phyloP scores from a whole-genome alignment of 1,139 yeast species.

The Suhomyces bolitotheri region DNA sequence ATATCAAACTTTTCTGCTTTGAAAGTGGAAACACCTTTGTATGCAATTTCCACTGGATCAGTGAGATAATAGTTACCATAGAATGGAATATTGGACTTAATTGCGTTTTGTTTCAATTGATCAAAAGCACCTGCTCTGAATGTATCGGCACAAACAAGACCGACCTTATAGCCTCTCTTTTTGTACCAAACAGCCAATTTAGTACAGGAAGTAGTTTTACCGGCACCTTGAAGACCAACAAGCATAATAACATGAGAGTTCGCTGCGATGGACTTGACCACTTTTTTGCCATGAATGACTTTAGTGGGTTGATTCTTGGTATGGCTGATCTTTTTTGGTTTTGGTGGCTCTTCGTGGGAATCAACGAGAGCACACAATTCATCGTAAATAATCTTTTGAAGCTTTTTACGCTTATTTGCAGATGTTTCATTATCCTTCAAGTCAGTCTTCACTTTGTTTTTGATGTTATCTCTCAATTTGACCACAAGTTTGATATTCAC shows the following conservation, averaged over 20 bases:
- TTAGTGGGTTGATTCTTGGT: slow-evolving; percentile 15
- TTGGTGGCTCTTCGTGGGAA: slow-evolving; percentile 63
- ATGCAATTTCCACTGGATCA: slow-evolving; percentile 90
- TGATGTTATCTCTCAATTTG: slow-evolving; percentile 71
- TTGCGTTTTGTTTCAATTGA: slow-evolving; percentile 95
- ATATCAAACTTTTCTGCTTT: slow-evolving; percentile 89
- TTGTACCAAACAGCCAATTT: slow-evolving; percentile 93
- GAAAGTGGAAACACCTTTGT: slow-evolving; percentile 89
- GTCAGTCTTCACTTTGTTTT: slow-evolving; percentile 50
- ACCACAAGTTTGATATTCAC: slow-evolving; percentile 87
- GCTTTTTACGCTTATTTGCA: slow-evolving; percentile 69
- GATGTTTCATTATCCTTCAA: slow-evolving; percentile 54
- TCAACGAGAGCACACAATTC: slow-evolving; percentile 87
- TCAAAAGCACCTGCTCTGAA: slow-evolving; percentile 99
- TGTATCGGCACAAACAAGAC: slow-evolving; percentile 97
- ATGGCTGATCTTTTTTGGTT: slow-evolving; percentile 66
- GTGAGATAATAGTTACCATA: slow-evolving; percentile 95
- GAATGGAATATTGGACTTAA: slow-evolving; percentile 90
- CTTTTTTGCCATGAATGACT: slow-evolving; percentile 33
- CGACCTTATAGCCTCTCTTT: slow-evolving; percentile 90
- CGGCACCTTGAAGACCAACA: slow-evolving; percentile 98
- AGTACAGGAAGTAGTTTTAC: slow-evolving; percentile 97
- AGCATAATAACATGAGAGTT: slow-evolving; percentile 77
- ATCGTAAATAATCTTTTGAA: slow-evolving; percentile 92
- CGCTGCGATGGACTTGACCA: slow-evolving; percentile 22